Percentiles rank a stretch among this genome's conserved stretches.
Conservation (phyloP, 495 filamentous ascomycete species). For the Penicillium waksmanii region DNA sequence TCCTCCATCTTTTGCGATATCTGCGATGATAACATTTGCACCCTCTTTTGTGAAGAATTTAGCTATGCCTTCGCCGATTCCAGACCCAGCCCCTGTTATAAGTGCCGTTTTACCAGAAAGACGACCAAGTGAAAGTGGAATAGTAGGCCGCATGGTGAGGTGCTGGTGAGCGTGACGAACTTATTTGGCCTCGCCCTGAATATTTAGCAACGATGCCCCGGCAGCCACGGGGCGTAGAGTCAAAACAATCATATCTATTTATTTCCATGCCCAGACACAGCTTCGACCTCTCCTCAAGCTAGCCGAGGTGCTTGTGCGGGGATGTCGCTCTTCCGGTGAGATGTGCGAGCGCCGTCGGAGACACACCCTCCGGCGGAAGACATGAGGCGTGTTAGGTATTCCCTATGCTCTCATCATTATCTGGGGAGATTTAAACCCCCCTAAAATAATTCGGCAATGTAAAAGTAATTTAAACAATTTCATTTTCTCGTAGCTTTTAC, state of each 20-base stretch:
- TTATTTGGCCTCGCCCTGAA: neutral
- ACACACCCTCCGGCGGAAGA: neutral
- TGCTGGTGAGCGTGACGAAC: neutral
- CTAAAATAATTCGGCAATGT: neutral
- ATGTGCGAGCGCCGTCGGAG: neutral
- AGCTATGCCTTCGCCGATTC: slow-evolving; percentile 58
- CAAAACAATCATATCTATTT: too few relatives aligned
- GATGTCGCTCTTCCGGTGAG: neutral
- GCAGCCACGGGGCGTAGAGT: too few relatives aligned
- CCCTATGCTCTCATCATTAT: too few relatives aligned
- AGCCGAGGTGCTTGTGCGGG: neutral
- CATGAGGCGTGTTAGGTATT: too few relatives aligned
- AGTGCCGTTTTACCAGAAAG: slow-evolving; percentile 52
- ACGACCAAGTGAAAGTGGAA: neutral
- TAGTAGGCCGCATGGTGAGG: neutral
- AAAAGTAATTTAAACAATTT: neutral
- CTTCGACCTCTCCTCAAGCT: neutral
- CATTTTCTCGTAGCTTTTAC: neutral
- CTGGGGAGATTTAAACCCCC: neutral
- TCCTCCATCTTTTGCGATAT: slow-evolving; percentile 44
- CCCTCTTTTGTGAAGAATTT: slow-evolving; percentile 56
- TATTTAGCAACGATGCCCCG: too few relatives aligned
- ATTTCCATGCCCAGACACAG: too few relatives aligned
- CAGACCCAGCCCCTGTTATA: slow-evolving; percentile 49
- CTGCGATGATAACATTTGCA: slow-evolving; percentile 55